phyloP scores from a whole-genome alignment of 805 yeast species.

The Pichia eremophila region DNA sequence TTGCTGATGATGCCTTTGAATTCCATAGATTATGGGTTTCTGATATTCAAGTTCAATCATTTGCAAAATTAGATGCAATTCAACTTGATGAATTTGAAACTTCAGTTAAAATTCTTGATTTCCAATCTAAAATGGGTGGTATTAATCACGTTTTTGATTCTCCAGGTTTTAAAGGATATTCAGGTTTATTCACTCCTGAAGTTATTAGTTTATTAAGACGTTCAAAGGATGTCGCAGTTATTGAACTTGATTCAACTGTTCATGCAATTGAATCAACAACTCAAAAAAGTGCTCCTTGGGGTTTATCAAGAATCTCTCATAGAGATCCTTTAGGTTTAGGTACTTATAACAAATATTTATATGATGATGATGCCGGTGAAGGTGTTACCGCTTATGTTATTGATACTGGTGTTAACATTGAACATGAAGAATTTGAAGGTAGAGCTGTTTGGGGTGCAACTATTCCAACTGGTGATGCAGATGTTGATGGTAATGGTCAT shows the following conservation, averaged over 20 bases:
- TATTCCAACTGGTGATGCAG: slow-evolving; percentile 61
- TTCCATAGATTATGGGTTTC: slow-evolving; percentile 65
- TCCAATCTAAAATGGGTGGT: slow-evolving; percentile 34
- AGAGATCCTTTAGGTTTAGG: slow-evolving; percentile 60
- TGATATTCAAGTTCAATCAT: slow-evolving; percentile 37
- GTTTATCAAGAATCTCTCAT: slow-evolving; percentile 83
- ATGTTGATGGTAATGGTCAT: slow-evolving; percentile 82
- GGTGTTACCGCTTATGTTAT: slow-evolving; percentile 83
- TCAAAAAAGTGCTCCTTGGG: slow-evolving; percentile 91
- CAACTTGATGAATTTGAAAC: slow-evolving; percentile 24
- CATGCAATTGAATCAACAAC: slow-evolving; percentile 51
- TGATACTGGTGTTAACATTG: slow-evolving; percentile 78
- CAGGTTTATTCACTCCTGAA: slow-evolving; percentile 73
- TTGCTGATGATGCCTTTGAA: slow-evolving; percentile 40
- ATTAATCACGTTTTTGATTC: slow-evolving; percentile 53
- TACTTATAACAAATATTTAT: slow-evolving; percentile 64
- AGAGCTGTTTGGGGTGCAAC: slow-evolving; percentile 85
- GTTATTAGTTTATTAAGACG: slow-evolving; percentile 60
- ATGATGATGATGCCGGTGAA: slow-evolving; percentile 65
- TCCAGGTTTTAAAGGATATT: slow-evolving; percentile 63
- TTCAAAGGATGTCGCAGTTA: slow-evolving; percentile 45
- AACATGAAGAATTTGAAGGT: slow-evolving; percentile 71
- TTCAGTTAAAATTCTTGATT: slow-evolving; percentile 15
- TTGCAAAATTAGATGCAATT: slow-evolving; percentile 19
- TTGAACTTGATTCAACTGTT: slow-evolving; percentile 71